Conservation (phyloP, 1,139 yeast genomes). For the Yamadazyma blattariae region DNA sequence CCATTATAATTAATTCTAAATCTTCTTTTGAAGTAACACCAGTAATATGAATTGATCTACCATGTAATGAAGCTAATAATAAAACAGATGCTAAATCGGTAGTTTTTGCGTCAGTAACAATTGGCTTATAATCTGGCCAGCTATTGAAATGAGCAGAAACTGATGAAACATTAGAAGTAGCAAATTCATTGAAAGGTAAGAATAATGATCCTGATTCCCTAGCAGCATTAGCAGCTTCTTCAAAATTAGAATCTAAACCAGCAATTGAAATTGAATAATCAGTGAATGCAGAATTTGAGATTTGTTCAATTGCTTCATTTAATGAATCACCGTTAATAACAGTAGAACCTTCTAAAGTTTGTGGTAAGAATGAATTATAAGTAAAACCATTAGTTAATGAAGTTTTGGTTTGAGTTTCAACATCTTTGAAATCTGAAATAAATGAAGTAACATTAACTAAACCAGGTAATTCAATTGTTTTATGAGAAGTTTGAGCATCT, state of each 20-base stretch:
- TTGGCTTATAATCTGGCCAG: constrained; percentile 86
- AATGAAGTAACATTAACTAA: constrained; percentile 79
- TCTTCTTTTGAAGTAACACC: constrained; percentile 82
- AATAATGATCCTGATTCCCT: constrained; percentile 74
- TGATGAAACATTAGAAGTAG: constrained; percentile 66
- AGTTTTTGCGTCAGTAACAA: constrained; percentile 88
- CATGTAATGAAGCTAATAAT: constrained; percentile 84
- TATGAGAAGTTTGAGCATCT: constrained; percentile 91
- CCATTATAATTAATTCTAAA: constrained; percentile 77
- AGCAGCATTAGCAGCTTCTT: constrained; percentile 60
- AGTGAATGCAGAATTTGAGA: constrained; percentile 63
- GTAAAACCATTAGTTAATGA: constrained; percentile 88
- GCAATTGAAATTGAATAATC: constrained; percentile 84
- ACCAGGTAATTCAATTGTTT: constrained; percentile 82
- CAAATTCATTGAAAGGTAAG: constrained; percentile 76
- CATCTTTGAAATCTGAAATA: constrained; percentile 65
- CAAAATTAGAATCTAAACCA: constrained; percentile 70
- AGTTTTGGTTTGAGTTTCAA: constrained; percentile 66
- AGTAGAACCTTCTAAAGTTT: constrained; percentile 55
- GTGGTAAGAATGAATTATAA: constrained; percentile 77
- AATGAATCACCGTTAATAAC: constrained; percentile 61
- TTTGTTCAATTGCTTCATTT: constrained; percentile 58
- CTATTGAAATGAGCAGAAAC: constrained; percentile 75
- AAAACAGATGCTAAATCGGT: constrained; percentile 90
- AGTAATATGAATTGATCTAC: constrained; percentile 83